These are phyloP conservation scores for Avena eriantha DNA, from an alignment of 176 grass and related monocot genomes.

Conservation along the genomic window DNA sequence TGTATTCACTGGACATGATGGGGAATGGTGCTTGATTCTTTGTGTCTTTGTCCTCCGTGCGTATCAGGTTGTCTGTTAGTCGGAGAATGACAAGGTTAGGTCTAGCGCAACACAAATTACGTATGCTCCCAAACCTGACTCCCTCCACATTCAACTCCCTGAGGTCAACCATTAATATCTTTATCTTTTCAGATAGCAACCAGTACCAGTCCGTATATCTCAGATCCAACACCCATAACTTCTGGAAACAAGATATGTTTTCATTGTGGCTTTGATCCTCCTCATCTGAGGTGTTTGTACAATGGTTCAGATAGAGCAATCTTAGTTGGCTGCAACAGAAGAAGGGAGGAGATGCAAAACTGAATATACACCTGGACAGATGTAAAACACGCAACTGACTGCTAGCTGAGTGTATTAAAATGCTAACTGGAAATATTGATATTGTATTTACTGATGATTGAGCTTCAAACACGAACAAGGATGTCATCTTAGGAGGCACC, in stretches of 20 bases:
- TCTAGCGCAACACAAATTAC: background rate
- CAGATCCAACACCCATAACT: background rate
- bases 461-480: background rate
- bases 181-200: background rate
- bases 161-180: background rate
- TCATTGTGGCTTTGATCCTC: background rate
- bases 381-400: background rate
- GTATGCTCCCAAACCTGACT: background rate
- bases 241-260: background rate
- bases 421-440: background rate
- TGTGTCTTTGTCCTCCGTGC: background rate
- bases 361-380: background rate
- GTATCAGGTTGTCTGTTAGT: background rate
- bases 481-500: background rate
- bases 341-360: conserved; percentile 42
- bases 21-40: background rate
- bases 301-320: background rate
- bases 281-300: background rate
- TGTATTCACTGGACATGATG: background rate
- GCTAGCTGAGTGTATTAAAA: background rate
- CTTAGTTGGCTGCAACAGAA: background rate
- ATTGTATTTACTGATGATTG: background rate
- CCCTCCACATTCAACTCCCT: conserved; percentile 17
- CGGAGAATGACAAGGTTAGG: background rate
- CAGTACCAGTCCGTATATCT: background rate